A percentile compares a stretch with the other conserved stretches of the same genome.
Conservation (phyloP, 2,329 filamentous ascomycete genomes). For the Ophiostoma sp. region DNA sequence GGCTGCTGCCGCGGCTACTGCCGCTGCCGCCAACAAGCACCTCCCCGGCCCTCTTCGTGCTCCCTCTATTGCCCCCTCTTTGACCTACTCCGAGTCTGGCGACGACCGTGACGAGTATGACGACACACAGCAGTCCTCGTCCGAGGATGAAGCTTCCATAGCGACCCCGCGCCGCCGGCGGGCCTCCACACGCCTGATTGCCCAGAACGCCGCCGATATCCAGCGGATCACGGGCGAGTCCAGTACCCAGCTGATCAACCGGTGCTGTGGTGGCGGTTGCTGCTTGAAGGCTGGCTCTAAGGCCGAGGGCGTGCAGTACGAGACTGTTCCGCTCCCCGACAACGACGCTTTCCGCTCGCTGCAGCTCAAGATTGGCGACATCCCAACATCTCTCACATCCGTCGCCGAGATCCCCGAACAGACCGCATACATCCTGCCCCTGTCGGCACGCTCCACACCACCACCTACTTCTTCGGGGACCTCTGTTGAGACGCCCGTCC, state of each 20-base stretch:
- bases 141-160: constrained; percentile 30
- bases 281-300: constrained; percentile 54
- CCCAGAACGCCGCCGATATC: constrained; percentile 62
- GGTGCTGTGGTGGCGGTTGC: constrained; percentile 66
- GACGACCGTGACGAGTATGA: constrained; percentile 58
- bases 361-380: constrained; percentile 70
- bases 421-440: constrained; percentile 68
- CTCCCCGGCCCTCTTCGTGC: constrained; percentile 48
- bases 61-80: constrained; percentile 59
- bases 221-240: constrained; percentile 65
- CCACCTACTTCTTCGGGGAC: constrained; percentile 28
- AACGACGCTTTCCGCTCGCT: constrained; percentile 84
- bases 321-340: constrained; percentile 63
- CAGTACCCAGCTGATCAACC: constrained; percentile 60
- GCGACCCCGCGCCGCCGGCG: constrained; percentile 52
- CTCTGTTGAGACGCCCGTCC: constrained; percentile 26
- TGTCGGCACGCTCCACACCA: constrained; percentile 43
- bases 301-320: constrained; percentile 51
- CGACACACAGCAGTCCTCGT: constrained; percentile 44
- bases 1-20: constrained; percentile 36
- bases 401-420: constrained; percentile 72
- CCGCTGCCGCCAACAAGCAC: constrained; percentile 40
- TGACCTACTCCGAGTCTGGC: constrained; percentile 62
- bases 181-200: constrained; percentile 68
- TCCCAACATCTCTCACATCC: constrained; percentile 72